These are phyloP conservation scores for Alnus rubra DNA, from an alignment of 306 rosid species.

Conservation along the genomic window DNA sequence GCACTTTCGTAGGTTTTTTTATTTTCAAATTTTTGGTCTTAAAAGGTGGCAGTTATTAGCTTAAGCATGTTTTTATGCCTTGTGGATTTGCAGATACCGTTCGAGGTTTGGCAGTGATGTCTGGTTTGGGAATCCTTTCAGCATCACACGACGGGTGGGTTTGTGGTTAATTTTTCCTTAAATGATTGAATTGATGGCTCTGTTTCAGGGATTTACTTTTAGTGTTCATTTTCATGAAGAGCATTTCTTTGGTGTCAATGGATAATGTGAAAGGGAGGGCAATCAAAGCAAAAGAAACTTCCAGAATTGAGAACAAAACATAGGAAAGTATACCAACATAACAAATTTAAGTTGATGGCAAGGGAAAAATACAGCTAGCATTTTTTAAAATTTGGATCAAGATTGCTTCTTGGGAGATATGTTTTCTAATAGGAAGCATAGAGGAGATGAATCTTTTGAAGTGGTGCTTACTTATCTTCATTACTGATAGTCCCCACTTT, in stretches of 20 bases:
- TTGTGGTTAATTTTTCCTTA: conserved; percentile 14
- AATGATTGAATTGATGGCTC: conserved; percentile 1
- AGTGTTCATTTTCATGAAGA: neutral
- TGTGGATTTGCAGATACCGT: conserved; percentile 80
- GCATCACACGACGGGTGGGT: conserved; percentile 96
- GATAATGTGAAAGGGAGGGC: neutral
- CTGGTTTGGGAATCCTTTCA: conserved; percentile 83
- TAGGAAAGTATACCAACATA: neutral
- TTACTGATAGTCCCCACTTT: neutral
- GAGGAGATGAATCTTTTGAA: neutral
- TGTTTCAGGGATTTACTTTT: neutral
- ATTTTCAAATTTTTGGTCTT: conserved; percentile 9
- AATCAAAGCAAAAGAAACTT: neutral
- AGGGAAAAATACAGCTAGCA: neutral
- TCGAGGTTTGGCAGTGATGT: conserved; percentile 83
- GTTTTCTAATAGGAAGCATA: neutral
- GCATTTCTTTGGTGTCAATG: neutral
- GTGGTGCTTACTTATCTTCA: neutral
- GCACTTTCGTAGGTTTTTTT: conserved; percentile 13
- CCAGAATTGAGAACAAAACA: neutral
- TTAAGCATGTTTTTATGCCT: conserved; percentile 21
- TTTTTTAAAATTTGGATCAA: neutral
- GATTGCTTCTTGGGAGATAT: neutral
- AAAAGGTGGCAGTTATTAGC: conserved; percentile 12
- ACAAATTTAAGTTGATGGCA: neutral